phyloP scores from a whole-genome alignment of 2,329 filamentous ascomycete genomes.

The Pseudogymnoascus verrucosus region DNA sequence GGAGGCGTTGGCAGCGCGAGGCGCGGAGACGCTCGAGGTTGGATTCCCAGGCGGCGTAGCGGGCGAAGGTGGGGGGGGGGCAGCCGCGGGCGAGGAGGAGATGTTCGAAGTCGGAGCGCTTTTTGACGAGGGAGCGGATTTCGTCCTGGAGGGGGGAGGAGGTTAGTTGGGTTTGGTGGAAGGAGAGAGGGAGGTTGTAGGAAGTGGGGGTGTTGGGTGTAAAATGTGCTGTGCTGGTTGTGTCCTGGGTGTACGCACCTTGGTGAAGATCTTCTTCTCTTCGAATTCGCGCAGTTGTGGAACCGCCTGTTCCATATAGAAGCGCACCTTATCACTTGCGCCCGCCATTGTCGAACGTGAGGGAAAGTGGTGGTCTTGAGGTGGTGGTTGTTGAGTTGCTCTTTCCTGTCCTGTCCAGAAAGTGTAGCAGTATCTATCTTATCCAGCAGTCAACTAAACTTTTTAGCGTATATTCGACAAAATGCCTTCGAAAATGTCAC shows the following conservation, averaged over 20 bases:
- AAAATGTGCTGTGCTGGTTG: neutral
- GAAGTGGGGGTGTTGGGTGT: constrained; percentile 9
- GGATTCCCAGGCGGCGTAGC: constrained; percentile 69
- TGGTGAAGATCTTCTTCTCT: constrained; percentile 81
- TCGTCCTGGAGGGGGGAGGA: constrained; percentile 54
- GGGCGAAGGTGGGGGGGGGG: constrained; percentile 68
- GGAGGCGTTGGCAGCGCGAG: constrained; percentile 75
- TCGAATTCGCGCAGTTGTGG: constrained; percentile 90
- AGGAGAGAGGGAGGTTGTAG: neutral
- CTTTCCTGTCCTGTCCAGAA: neutral
- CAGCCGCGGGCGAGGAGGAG: constrained; percentile 76
- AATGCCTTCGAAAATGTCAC: neutral
- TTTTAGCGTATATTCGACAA: neutral
- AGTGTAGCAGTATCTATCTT: constrained; percentile 10
- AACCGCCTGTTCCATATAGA: constrained; percentile 85
- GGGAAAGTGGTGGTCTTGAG: constrained; percentile 9
- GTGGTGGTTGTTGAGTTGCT: constrained; percentile 3
- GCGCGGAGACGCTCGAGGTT: constrained; percentile 66
- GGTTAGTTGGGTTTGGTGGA: neutral
- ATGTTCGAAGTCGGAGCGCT: constrained; percentile 90
- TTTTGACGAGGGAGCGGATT: constrained; percentile 79
- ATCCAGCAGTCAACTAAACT: constrained; percentile 2
- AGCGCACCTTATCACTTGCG: constrained; percentile 88
- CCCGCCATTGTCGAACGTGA: constrained; percentile 54
- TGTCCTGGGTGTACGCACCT: constrained; percentile 39